These are phyloP conservation scores for Aspergillus ellipticus DNA, from an alignment of 495 filamentous ascomycete genomes.

Conservation along the genomic window DNA sequence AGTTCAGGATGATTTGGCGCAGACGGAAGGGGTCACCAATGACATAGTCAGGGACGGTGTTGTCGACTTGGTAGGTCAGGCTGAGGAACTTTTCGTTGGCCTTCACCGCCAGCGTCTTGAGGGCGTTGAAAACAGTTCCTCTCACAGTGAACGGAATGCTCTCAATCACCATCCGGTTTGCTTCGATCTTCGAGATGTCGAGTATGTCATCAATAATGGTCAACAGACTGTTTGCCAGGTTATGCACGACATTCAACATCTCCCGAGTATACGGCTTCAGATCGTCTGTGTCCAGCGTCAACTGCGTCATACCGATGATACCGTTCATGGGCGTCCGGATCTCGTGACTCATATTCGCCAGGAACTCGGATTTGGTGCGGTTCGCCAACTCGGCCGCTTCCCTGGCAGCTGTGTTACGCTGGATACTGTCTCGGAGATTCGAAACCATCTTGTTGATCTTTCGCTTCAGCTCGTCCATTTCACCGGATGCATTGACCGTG, in stretches of 20 bases:
- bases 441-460: conserved; percentile 99
- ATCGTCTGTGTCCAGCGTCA: conserved; percentile 89
- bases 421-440: conserved; percentile 92
- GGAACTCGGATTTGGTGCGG: conserved; percentile 97
- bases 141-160: conserved; percentile 95
- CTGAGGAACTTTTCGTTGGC: conserved; percentile 97
- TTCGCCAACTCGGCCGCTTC: conserved; percentile 97
- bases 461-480: conserved; percentile 98
- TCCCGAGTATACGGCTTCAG: conserved; percentile 92
- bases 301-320: conserved; percentile 93
- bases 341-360: conserved; percentile 99
- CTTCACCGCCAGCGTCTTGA: conserved; percentile 94
- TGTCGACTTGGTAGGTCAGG: conserved; percentile 90
- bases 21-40: conserved; percentile 96
- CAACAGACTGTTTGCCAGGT: conserved; percentile 91
- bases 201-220: conserved; percentile 99
- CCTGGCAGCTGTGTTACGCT: conserved; percentile 93
- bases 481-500: conserved; percentile 95
- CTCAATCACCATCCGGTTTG: conserved; percentile 99
- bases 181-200: conserved; percentile 99
- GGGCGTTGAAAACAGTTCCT: conserved; percentile 93
- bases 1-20: conserved; percentile 79
- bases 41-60: conserved; percentile 92
- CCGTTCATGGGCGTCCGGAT: conserved; percentile 92
- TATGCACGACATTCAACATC: conserved; percentile 98